Base-by-base conservation (phyloP, 345 rosid genomes). In the Punica granatum region DNA sequence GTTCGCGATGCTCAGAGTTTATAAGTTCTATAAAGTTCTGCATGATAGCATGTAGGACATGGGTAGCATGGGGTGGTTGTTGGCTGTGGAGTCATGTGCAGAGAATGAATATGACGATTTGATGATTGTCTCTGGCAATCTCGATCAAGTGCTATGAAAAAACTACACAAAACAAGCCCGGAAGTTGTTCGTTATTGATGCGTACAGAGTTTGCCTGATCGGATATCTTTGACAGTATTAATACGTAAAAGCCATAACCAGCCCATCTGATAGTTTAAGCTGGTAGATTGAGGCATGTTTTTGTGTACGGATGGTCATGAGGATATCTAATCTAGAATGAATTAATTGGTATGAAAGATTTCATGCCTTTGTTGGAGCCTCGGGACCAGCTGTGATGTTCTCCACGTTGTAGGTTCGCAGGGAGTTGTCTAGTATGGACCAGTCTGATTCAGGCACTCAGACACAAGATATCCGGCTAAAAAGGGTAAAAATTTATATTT, bases 381-480 rank as follows among this genome's bases (percentile, higher is more conserved):
- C 3, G 19, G 61, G 19, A 56, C 61, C 34, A 26, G 13, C 25
- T 26, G 0, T 13, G 9, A 15, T 56, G 19, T 56, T 26, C 26
- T 28, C 34, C 15, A 18, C 19, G 0, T 56, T 34, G 31, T 75
- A 90, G 98, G 96, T 90, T 69, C 83, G 92, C 65, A 85, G 86
- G 81, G 89, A 84, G 77, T 68, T 74, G 42, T 35, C 67, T 28
- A 8, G 23, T 64, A 54, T 51, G 35, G 71, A 63, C 62, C 74
- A 70, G 48, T 66, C 71, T 44, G 75, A 67, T 35, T 66, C 65
- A 6, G 78, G 77, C 64, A 77, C 62, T 75, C 80, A 74, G 54
- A 75, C 4, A 28, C 82, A 70, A 66, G 80, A 75, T 71, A 60
- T 25, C 56, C 77, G 77, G 3, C 80, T 82, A 63, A 90, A 82